These are phyloP conservation scores for Eragrostis nindensis DNA, from an alignment of 176 grass and related monocot species.

Conservation along the genomic window DNA sequence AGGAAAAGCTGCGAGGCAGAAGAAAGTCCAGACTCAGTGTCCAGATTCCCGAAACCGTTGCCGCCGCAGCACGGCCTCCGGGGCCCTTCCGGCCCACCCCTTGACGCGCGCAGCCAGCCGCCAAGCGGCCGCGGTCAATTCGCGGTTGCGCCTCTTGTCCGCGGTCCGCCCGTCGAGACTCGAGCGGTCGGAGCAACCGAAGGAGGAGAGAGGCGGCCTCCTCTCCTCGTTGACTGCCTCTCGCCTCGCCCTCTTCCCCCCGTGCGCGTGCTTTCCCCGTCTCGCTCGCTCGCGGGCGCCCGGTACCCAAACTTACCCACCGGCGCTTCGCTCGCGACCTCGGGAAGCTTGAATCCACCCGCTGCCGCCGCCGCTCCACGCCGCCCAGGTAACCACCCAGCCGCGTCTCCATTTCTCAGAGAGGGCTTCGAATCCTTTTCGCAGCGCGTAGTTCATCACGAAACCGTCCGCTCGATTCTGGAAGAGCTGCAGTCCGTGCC, in stretches of 20 bases:
- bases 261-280: not conserved
- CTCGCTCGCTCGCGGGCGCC: not conserved
- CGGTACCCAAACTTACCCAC: not conserved
- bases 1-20: no score
- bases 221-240: conserved; percentile 45
- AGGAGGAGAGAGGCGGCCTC: not conserved
- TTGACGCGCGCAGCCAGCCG: not conserved
- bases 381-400: conserved; percentile 21
- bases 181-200: conserved; percentile 17
- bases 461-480: conserved; percentile 4
- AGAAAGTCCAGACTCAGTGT: no score
- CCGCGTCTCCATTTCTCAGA: not conserved
- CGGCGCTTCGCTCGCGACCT: conserved; percentile 1
- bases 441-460: not conserved
- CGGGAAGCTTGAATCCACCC: not conserved
- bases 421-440: not conserved
- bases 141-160: not conserved
- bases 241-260: conserved; percentile 7
- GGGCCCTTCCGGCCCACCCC: not conserved
- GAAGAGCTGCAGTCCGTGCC: not conserved
- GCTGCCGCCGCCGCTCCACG: not conserved
- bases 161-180: not conserved
- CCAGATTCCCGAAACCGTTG: no score
- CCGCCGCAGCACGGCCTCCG: not conserved
- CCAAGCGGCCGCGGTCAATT: not conserved